Conservation (phyloP, 2,329 filamentous ascomycete genomes). For the Hymenoscyphus linearis region DNA sequence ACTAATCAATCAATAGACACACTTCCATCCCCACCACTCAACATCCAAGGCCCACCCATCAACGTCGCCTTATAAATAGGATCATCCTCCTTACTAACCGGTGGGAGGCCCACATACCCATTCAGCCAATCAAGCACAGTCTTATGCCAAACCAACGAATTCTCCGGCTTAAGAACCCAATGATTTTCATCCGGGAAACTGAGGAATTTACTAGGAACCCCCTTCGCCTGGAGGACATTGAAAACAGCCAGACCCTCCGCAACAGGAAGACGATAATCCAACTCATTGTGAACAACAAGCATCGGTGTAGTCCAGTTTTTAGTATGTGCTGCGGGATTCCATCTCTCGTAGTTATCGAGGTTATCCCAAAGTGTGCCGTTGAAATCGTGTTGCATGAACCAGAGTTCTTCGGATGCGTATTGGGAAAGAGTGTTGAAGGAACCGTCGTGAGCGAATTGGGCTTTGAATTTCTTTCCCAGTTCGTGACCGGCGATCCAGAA, state of each 20-base stretch:
- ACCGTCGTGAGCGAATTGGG: conserved; percentile 41
- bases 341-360: conserved; percentile 57
- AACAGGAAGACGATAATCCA: conserved; percentile 81
- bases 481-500: conserved; percentile 87
- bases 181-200: conserved; percentile 63
- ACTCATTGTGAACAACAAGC: conserved; percentile 80
- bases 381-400: conserved; percentile 63
- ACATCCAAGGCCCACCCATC: conserved; percentile 19
- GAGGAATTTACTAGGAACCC: conserved; percentile 56
- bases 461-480: conserved; percentile 76
- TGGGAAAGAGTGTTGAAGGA: conserved; percentile 33
- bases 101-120: conserved; percentile 16
- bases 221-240: conserved; percentile 48
- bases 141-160: conserved; percentile 80
- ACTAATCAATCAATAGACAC: background rate
- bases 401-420: conserved; percentile 60
- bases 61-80: conserved; percentile 11
- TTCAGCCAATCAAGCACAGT: conserved; percentile 75
- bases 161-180: conserved; percentile 86
- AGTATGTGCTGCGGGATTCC: conserved; percentile 59
- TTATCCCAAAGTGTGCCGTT: conserved; percentile 55
- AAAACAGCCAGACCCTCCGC: conserved; percentile 66
- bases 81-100: conserved; percentile 11
- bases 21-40: background rate
- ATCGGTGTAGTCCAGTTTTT: conserved; percentile 79